Percentiles rank a stretch among this genome's conserved stretches.
Evolutionary conservation across 2,329 filamentous ascomycete genomes (phyloP).

Genomic region (Triangularia verruculosa): DNA sequence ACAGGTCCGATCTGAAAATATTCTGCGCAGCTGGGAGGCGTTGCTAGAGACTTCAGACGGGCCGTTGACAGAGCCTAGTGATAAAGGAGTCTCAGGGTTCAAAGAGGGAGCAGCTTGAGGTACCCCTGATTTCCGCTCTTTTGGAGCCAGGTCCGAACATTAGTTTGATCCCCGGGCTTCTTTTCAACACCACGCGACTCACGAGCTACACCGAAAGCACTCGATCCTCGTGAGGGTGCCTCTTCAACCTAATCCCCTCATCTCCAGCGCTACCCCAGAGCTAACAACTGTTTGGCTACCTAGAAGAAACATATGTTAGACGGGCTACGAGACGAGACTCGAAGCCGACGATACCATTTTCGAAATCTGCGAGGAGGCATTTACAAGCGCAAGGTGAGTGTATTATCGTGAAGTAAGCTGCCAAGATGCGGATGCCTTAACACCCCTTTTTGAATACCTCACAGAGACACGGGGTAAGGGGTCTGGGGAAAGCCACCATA

Average conservation of each 20-base stretch:
- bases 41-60: neutral
- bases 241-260: neutral
- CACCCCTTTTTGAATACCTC: neutral
- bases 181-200: neutral
- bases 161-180: neutral
- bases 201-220: neutral
- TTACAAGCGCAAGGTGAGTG: neutral
- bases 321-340: neutral
- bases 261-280: neutral
- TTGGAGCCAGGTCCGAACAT: neutral
- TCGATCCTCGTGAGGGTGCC: neutral
- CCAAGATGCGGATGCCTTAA: neutral
- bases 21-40: neutral
- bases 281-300: neutral
- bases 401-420: neutral
- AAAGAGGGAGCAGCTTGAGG: neutral
- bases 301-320: neutral
- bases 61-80: neutral
- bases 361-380: neutral
- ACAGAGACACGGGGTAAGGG: neutral
- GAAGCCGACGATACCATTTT: neutral
- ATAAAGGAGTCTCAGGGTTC: neutral
- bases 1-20: neutral
- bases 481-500: neutral
- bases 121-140: neutral